Evolutionary conservation across 768 basidiomycete genomes (phyloP).

Genomic region (Termitomyces sp.): DNA sequence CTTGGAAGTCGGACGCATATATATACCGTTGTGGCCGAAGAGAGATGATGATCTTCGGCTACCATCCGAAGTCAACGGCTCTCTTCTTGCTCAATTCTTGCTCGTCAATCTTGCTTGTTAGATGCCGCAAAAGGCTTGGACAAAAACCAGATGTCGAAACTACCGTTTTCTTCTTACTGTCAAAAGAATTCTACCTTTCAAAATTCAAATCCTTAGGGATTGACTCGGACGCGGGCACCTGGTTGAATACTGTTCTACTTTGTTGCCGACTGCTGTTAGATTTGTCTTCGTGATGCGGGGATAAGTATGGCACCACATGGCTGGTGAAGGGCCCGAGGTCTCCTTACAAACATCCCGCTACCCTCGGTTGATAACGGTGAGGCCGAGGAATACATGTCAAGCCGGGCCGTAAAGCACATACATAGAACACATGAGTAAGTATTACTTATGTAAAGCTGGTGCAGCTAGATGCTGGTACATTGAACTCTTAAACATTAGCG

Average conservation of each 20-base stretch:
- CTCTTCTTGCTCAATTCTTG: not conserved
- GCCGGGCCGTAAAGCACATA: not conserved
- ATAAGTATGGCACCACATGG: conserved; percentile 5
- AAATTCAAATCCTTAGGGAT: not conserved
- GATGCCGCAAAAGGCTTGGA: not conserved
- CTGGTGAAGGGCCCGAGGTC: not conserved
- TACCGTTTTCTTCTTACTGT: not conserved
- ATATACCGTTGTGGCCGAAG: conserved; percentile 10
- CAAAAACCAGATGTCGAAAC: not conserved
- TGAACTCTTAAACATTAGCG: no score
- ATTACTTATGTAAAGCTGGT: no score
- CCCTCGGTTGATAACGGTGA: conserved; percentile 5
- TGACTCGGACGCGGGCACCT: not conserved
- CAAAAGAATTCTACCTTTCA: no score
- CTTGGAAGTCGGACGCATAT: conserved; percentile 4
- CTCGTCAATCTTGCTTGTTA: not conserved
- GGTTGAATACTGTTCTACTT: not conserved
- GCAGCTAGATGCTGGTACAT: no score
- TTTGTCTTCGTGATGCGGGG: conserved; percentile 1
- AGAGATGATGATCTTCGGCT: conserved; percentile 10
- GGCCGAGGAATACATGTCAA: not conserved
- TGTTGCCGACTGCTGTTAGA: not conserved
- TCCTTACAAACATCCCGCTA: conserved; percentile 14
- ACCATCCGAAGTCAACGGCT: conserved; percentile 19
- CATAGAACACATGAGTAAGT: no score